Percentiles rank a stretch among this genome's conserved stretches.
Conservation (phyloP, 805 yeast species). For the Candida coleopterorum region DNA sequence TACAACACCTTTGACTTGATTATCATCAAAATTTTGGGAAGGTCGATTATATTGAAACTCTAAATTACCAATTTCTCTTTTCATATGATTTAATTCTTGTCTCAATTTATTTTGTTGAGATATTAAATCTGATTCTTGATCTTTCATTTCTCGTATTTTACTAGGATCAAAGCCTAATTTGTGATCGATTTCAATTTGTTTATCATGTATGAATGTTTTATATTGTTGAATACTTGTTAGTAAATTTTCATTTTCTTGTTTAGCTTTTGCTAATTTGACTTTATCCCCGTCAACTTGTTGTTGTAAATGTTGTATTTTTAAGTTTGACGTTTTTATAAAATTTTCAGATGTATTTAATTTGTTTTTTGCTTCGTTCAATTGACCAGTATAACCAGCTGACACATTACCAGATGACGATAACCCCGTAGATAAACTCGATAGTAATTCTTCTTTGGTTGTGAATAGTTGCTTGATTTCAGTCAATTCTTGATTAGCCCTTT, state of each 20-base stretch:
- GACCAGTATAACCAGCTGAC: slow-evolving; percentile 73
- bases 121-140: slow-evolving; percentile 40
- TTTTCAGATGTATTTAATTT: slow-evolving; percentile 51
- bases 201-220: slow-evolving; percentile 28
- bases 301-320: slow-evolving; percentile 54
- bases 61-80: slow-evolving; percentile 62
- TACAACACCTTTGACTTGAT: slow-evolving; percentile 79
- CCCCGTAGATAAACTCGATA: slow-evolving; percentile 82
- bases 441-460: slow-evolving; percentile 65
- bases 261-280: slow-evolving; percentile 51
- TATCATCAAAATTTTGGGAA: slow-evolving; percentile 50
- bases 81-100: slow-evolving; percentile 49
- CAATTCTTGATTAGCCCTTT: slow-evolving; percentile 39
- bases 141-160: slow-evolving; percentile 39
- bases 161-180: slow-evolving; percentile 56
- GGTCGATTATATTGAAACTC: slow-evolving; percentile 76
- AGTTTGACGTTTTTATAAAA: slow-evolving; percentile 50
- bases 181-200: slow-evolving; percentile 38
- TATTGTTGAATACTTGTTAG: slow-evolving; percentile 41
- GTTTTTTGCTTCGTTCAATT: slow-evolving; percentile 59
- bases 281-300: slow-evolving; percentile 47
- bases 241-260: slow-evolving; percentile 39
- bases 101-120: slow-evolving; percentile 41
- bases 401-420: slow-evolving; percentile 76
- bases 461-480: slow-evolving; percentile 42